Percentiles rank a stretch among this genome's conserved stretches.
phyloP scores from a whole-genome alignment of 345 rosid species.

The Hibiscus syriacus region DNA sequence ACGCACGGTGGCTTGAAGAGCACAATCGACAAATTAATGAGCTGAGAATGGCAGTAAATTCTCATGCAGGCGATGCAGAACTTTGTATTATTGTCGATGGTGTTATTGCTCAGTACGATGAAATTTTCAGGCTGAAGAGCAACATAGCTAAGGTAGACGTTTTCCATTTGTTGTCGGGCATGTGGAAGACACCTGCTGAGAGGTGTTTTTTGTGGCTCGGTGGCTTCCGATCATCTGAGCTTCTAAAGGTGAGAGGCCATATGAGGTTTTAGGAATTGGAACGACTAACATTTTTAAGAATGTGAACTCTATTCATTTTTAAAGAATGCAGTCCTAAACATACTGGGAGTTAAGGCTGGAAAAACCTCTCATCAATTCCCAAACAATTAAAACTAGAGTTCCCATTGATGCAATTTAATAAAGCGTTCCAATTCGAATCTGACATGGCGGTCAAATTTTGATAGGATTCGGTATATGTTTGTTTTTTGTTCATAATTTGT shows the following conservation, averaged over 20 bases:
- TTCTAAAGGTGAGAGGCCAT: conserved; percentile 64
- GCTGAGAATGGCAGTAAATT: conserved; percentile 84
- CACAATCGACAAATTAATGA: conserved; percentile 77
- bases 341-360: no score
- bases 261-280: background rate
- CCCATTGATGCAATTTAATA: background rate
- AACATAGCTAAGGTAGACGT: conserved; percentile 94
- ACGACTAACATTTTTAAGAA: background rate
- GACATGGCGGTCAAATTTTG: background rate
- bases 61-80: conserved; percentile 93
- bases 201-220: conserved; percentile 99
- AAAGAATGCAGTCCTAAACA: background rate
- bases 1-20: conserved; percentile 91
- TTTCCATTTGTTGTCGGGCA: conserved; percentile 92
- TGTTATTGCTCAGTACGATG: conserved; percentile 81
- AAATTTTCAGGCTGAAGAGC: conserved; percentile 86
- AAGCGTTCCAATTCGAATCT: background rate
- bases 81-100: conserved; percentile 82
- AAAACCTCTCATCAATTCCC: background rate
- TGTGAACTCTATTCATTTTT: no score
- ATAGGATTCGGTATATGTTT: background rate
- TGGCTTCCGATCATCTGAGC: conserved; percentile 96
- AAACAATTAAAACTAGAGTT: background rate
- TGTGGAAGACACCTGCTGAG: conserved; percentile 99
- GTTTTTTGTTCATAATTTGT: background rate